These are phyloP conservation scores for Fraxinus americana DNA, from an alignment of 257 asterid genomes.

Conservation along the genomic window DNA sequence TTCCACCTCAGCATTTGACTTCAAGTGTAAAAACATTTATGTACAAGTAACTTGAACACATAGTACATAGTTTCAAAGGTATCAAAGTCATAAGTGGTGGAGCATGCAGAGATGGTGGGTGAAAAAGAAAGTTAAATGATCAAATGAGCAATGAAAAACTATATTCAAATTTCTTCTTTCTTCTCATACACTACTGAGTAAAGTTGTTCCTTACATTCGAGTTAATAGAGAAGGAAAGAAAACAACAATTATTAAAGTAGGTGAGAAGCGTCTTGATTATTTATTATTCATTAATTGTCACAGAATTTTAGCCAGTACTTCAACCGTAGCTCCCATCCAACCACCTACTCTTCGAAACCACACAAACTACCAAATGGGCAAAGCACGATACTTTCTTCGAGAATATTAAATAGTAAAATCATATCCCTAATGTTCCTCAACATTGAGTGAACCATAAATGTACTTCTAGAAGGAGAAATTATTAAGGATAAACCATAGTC, in stretches of 20 bases:
- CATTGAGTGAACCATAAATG: background rate
- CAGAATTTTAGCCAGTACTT: constrained; percentile 9
- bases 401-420: background rate
- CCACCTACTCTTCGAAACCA: constrained; percentile 21
- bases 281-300: background rate
- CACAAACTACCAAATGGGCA: constrained; percentile 1
- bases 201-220: background rate
- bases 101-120: background rate
- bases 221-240: background rate
- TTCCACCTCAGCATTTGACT: too few relatives aligned
- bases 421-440: background rate
- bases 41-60: too few relatives aligned
- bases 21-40: too few relatives aligned
- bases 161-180: background rate
- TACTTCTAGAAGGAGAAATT: background rate
- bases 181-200: background rate
- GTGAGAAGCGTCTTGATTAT: constrained; percentile 8
- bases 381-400: background rate
- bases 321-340: constrained; percentile 23
- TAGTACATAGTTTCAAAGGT: background rate
- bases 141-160: background rate
- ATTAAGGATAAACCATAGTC: background rate
- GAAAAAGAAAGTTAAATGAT: background rate
- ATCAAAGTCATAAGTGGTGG: background rate
- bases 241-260: background rate